A percentile compares a stretch with the other conserved stretches of the same genome.
Evolutionary conservation across 495 filamentous ascomycete genomes (phyloP).

Genomic region (Aspergillus wentii): DNA sequence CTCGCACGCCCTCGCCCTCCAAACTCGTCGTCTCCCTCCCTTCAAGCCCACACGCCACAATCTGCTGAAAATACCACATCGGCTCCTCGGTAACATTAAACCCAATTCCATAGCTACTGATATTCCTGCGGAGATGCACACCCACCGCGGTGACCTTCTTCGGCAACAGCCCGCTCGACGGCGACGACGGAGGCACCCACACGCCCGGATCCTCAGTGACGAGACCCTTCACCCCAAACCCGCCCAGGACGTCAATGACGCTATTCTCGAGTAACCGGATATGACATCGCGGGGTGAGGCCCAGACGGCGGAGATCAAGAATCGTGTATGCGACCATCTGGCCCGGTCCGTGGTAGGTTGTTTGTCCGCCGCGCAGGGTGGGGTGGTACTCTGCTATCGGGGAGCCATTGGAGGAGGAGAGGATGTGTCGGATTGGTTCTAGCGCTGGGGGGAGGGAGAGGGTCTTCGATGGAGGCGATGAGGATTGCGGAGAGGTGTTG

Average conservation of each 20-base stretch:
- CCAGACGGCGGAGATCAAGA: slow-evolving; percentile 61
- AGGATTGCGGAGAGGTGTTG: slow-evolving; percentile 25
- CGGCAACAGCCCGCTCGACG: slow-evolving; percentile 7
- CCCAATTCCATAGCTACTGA: slow-evolving; percentile 82
- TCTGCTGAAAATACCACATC: slow-evolving; percentile 68
- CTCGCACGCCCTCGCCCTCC: slow-evolving; percentile 31
- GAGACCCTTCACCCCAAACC: slow-evolving; percentile 50
- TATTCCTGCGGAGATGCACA: slow-evolving; percentile 77
- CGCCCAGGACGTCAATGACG: slow-evolving; percentile 58
- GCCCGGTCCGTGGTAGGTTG: slow-evolving; percentile 93
- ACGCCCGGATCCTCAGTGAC: slow-evolving; percentile 79
- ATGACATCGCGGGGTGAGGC: slow-evolving; percentile 57
- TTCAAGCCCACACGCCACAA: slow-evolving; percentile 82
- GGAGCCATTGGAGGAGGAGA: slow-evolving; percentile 29
- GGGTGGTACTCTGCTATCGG: slow-evolving; percentile 56
- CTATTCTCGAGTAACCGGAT: slow-evolving; percentile 70
- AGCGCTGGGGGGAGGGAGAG: slow-evolving; percentile 35
- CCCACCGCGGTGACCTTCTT: slow-evolving; percentile 86
- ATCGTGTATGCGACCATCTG: slow-evolving; percentile 90
- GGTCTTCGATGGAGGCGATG: slow-evolving; percentile 15
- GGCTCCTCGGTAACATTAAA: slow-evolving; percentile 68
- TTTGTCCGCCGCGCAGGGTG: slow-evolving; percentile 80
- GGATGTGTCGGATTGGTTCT: slow-evolving; percentile 29
- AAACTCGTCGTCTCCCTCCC: slow-evolving; percentile 74
- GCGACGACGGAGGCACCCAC: slow-evolving; percentile 51